phyloP scores from a whole-genome alignment of 768 basidiomycete genomes.

The Hortiboletus flavorubellus region DNA sequence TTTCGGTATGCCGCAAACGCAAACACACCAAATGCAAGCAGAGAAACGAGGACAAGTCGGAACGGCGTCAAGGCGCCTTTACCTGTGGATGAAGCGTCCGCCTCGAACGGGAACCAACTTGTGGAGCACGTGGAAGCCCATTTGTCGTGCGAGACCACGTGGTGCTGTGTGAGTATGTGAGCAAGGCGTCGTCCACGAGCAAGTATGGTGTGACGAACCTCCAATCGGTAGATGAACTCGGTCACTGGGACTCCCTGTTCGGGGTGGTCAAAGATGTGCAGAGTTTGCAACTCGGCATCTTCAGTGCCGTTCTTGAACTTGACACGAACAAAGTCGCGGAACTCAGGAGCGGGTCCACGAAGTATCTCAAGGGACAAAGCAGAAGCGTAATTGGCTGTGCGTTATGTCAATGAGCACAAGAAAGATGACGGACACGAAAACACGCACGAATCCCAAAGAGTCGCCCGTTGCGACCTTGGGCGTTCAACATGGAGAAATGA shows the following conservation, averaged over 20 bases:
- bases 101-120: constrained; percentile 24
- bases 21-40: constrained; percentile 14
- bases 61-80: not conserved
- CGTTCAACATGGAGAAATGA: constrained; percentile 71
- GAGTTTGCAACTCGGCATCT: constrained; percentile 49
- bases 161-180: constrained; percentile 26
- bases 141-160: constrained; percentile 35
- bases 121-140: constrained; percentile 41
- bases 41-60: constrained; percentile 1
- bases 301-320: constrained; percentile 78
- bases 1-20: constrained; percentile 13
- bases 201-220: constrained; percentile 43
- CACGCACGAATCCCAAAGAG: constrained; percentile 62
- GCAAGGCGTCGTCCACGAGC: not conserved
- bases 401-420: not conserved
- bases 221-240: constrained; percentile 76
- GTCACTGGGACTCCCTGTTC: constrained; percentile 69
- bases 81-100: constrained; percentile 1
- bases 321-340: constrained; percentile 77
- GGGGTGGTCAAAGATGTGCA: constrained; percentile 69
- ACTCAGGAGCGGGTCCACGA: constrained; percentile 68
- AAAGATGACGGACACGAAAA: not conserved
- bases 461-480: constrained; percentile 49
- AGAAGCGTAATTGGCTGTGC: constrained; percentile 64
- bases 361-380: constrained; percentile 74